Evolutionary conservation across 2,329 filamentous ascomycete genomes (phyloP).

Genomic region (Lizonia empirigonia): DNA sequence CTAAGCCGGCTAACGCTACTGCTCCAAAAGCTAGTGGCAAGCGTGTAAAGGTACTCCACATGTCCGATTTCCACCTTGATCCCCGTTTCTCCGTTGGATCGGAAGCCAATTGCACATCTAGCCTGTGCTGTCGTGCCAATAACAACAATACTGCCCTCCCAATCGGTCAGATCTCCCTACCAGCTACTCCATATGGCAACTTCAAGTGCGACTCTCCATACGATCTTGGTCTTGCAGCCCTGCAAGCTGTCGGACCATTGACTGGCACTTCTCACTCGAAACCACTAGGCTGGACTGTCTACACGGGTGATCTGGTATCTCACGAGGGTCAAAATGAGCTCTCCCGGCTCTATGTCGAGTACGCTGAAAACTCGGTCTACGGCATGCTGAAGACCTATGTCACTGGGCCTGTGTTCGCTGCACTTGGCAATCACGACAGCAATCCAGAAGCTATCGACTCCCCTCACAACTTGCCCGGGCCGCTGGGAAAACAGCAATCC

Average conservation of each 20-base stretch:
- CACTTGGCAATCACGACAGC: constrained; percentile 8
- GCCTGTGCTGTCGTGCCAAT: constrained; percentile 3
- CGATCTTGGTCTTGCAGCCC: constrained; percentile 4
- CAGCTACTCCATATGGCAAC: background rate
- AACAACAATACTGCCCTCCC: constrained; percentile 3
- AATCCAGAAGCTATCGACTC: constrained; percentile 8
- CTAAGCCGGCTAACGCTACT: constrained; percentile 5
- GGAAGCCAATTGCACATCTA: constrained; percentile 7
- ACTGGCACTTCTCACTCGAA: constrained; percentile 1
- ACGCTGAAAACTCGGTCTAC: constrained; percentile 5
- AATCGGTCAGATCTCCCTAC: background rate
- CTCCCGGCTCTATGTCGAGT: constrained; percentile 5
- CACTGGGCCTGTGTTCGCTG: constrained; percentile 2
- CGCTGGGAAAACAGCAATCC: constrained; percentile 6
- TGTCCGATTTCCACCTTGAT: constrained; percentile 10
- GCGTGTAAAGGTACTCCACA: constrained; percentile 6
- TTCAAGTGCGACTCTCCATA: constrained; percentile 11
- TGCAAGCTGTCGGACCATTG: constrained; percentile 3
- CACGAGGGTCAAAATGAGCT: constrained; percentile 3
- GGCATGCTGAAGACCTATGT: constrained; percentile 9
- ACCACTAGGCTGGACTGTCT: constrained; percentile 3
- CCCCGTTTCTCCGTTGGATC: constrained; percentile 8
- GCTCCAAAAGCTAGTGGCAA: background rate
- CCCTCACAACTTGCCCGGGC: constrained; percentile 3
- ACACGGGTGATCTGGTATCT: constrained; percentile 4